Evolutionary conservation across 345 rosid genomes (phyloP), one percentile per base, ranked within the genome.

Genomic region (Eucalyptus guilfoylei): DNA sequence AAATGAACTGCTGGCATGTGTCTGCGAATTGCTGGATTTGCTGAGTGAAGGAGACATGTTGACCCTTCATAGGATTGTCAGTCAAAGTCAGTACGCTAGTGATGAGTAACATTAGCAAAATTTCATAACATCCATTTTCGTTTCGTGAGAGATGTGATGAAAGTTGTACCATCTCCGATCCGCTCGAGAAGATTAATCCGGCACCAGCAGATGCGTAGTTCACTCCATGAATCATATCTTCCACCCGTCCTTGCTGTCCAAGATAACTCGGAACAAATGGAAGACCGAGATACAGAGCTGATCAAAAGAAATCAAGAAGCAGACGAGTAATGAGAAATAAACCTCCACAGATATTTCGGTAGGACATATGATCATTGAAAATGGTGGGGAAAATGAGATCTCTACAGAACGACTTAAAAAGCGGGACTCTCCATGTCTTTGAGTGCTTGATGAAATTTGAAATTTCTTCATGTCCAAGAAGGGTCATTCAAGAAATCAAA

Each of bases 181-280:
- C 98, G 64, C 97, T 97, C 14, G 96, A 92, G 91, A 95, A 96
- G 88, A 97, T 96, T 88, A 97, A 94, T 85, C 98, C 99, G 58
- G 99, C 98, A 62, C 94, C 97, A 30, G 99, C 98, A 62, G 97
- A 96, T 64, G 99, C 99, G 86, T 94, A 96, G 89, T 96, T 97
- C 50, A 96, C 96, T 80, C 99, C 99, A 67, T 91, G 96, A 90
- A 94, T 92, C 97, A 96, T 95, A 60, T 91, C 94, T 81, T 93
- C 93, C 67, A 93, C 90, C 86, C 88, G 87, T 87, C 97, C 98
- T 54, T n/a, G 87, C 86, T 95, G 98, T 45, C 98, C 96, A 67
- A 97, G 98, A 93, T 97, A 97, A 92, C 96, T 96, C 30, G 99
- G 98, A 62, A 95, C 96, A 45, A 96, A 94, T 5, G 99, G 99